Evolutionary conservation across 805 yeast species (phyloP).

Genomic region (Diddensiella santjacobensis): DNA sequence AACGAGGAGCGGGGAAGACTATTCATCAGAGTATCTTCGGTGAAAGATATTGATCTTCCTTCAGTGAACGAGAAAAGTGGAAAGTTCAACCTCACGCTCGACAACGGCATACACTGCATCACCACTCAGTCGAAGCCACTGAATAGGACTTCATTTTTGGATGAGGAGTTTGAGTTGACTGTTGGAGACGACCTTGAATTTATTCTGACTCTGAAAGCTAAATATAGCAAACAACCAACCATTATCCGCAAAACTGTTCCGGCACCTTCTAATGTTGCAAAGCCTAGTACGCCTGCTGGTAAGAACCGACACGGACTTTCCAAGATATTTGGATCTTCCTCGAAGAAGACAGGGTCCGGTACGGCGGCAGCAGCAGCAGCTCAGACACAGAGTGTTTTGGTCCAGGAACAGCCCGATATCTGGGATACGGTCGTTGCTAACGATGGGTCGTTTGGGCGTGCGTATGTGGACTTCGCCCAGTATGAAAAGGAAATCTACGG

Average conservation of each 20-base stretch:
- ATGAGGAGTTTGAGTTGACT: constrained; percentile 76
- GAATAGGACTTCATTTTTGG: constrained; percentile 37
- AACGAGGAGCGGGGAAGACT: constrained; percentile 25
- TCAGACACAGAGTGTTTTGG: background rate
- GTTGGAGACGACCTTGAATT: constrained; percentile 61
- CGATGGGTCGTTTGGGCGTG: constrained; percentile 87
- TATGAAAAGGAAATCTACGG: constrained; percentile 57
- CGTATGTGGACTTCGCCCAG: constrained; percentile 61
- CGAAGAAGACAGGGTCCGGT: constrained; percentile 6
- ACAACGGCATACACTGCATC: constrained; percentile 76
- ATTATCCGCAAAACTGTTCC: constrained; percentile 15
- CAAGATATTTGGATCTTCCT: constrained; percentile 10
- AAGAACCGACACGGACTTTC: constrained; percentile 17
- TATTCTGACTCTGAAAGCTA: constrained; percentile 66
- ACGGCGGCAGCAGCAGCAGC: constrained; percentile 5
- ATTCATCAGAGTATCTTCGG: constrained; percentile 22
- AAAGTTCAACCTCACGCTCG: constrained; percentile 49
- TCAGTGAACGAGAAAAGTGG: constrained; percentile 37
- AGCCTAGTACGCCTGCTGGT: constrained; percentile 6
- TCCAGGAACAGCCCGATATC: constrained; percentile 33
- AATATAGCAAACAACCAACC: constrained; percentile 39
- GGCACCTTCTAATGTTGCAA: constrained; percentile 7
- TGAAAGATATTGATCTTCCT: constrained; percentile 41
- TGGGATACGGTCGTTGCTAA: constrained; percentile 64
- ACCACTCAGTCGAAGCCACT: constrained; percentile 50